A percentile compares a stretch with the other conserved stretches of the same genome.
Conservation (phyloP, 257 asterid genomes). For the Nicotiana knightiana region DNA sequence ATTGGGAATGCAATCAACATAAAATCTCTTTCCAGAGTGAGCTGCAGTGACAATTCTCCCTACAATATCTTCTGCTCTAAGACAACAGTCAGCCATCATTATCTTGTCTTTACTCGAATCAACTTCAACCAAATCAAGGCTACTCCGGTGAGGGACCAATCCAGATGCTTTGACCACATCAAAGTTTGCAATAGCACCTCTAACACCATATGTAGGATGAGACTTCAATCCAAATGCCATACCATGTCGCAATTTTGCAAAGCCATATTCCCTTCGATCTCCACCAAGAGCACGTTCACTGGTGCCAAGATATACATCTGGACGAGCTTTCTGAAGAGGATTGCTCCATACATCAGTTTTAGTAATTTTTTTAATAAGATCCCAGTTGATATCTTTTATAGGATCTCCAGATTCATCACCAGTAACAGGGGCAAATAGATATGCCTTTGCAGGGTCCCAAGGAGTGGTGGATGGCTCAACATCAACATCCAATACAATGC, state of each 20-base stretch:
- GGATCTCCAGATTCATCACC: conserved; percentile 39
- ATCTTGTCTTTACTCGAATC: conserved; percentile 41
- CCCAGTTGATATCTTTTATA: conserved; percentile 62
- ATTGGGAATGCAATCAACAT: conserved; percentile 82
- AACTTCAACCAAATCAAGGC: conserved; percentile 30
- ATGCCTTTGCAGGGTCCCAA: conserved; percentile 94
- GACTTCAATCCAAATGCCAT: conserved; percentile 71
- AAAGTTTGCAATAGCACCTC: conserved; percentile 94
- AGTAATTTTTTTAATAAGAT: conserved; percentile 54
- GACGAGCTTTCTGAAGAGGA: conserved; percentile 98
- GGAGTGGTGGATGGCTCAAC: conserved; percentile 97
- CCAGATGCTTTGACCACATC: conserved; percentile 97
- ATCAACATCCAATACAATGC: conserved; percentile 97
- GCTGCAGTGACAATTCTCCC: conserved; percentile 95
- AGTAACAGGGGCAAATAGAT: conserved; percentile 70
- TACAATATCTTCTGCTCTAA: conserved; percentile 53
- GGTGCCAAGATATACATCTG: conserved; percentile 97
- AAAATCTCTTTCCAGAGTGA: conserved; percentile 98
- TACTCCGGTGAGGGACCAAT: conserved; percentile 56
- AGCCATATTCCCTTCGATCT: conserved; percentile 93
- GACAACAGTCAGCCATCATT: conserved; percentile 78
- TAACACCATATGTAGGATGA: conserved; percentile 95
- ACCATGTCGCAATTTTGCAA: conserved; percentile 83
- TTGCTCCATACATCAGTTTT: conserved; percentile 76
- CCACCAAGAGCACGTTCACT: conserved; percentile 94